Conservation (phyloP, 306 rosid species). For the Sindora glabra region DNA sequence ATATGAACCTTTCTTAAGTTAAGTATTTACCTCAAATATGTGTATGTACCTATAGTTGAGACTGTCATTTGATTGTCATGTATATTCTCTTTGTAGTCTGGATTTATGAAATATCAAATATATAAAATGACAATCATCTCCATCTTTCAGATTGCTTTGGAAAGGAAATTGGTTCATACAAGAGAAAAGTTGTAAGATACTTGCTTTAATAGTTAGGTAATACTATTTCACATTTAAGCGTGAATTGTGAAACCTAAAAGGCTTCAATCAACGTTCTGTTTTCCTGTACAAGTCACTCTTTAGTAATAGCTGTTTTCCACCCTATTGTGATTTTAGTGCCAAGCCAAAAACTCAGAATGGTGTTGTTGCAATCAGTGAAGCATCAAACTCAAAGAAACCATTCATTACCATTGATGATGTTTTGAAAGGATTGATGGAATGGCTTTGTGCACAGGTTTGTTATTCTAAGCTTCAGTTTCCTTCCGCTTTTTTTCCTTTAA, state of each 20-base stretch:
- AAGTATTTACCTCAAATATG: constrained; percentile 9
- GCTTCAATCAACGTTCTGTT: constrained; percentile 14
- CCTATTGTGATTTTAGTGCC: constrained; percentile 43
- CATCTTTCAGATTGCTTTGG: constrained; percentile 86
- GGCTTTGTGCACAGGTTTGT: constrained; percentile 97
- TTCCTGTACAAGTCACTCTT: constrained; percentile 7
- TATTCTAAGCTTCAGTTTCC: background rate
- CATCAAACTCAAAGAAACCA: constrained; percentile 62
- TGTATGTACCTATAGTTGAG: background rate
- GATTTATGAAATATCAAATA: too few relatives aligned
- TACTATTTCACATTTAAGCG: background rate
- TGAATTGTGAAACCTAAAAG: background rate
- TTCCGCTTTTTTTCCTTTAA: background rate
- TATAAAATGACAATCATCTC: constrained; percentile 9
- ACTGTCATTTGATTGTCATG: too few relatives aligned
- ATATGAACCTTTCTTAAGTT: constrained; percentile 69
- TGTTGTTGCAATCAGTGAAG: constrained; percentile 47
- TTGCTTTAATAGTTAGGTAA: constrained; percentile 79
- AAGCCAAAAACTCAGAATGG: constrained; percentile 63
- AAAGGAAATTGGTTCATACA: constrained; percentile 92
- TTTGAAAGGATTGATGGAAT: constrained; percentile 79
- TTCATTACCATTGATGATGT: constrained; percentile 67
- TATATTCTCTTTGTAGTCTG: too few relatives aligned
- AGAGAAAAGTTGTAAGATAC: constrained; percentile 96
- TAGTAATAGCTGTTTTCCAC: constrained; percentile 9